Conservation (phyloP, 2,329 filamentous ascomycete species). For the Paramyrothecium roridum region DNA sequence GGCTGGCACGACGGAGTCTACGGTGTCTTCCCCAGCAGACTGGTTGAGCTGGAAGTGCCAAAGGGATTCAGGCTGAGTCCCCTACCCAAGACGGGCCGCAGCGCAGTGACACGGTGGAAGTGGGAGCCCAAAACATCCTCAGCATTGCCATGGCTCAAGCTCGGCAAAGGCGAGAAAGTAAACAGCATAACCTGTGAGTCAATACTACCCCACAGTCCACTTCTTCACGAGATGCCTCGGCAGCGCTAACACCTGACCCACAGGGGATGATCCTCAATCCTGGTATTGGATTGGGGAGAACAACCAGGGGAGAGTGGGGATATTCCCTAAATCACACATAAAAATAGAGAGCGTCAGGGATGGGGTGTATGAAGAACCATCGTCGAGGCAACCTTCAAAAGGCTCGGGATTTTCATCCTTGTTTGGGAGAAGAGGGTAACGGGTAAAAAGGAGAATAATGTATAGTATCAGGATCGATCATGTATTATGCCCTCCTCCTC, state of each 20-base stretch:
- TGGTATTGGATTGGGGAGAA: slow-evolving; percentile 34
- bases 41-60: slow-evolving; percentile 21
- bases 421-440: not conserved
- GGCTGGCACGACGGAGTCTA: slow-evolving; percentile 28
- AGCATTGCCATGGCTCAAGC: slow-evolving; percentile 11
- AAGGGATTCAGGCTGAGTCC: slow-evolving; percentile 11
- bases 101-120: slow-evolving; percentile 26
- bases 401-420: not conserved
- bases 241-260: too few species aligned
- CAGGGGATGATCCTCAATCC: slow-evolving; percentile 21
- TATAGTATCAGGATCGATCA: too few species aligned
- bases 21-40: slow-evolving; percentile 15
- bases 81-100: slow-evolving; percentile 11
- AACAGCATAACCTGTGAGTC: slow-evolving; percentile 37
- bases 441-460: not conserved
- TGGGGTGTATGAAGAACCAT: slow-evolving; percentile 4
- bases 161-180: slow-evolving; percentile 48
- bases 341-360: slow-evolving; percentile 7
- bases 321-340: slow-evolving; percentile 23
- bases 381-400: not conserved
- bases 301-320: slow-evolving; percentile 26
- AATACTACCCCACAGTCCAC: not conserved
- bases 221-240: not conserved
- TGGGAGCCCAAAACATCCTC: slow-evolving; percentile 18
- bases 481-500: too few species aligned